Conservation (phyloP, 192 early-diverging fungal genomes). For the Chytriomyces sp. region DNA sequence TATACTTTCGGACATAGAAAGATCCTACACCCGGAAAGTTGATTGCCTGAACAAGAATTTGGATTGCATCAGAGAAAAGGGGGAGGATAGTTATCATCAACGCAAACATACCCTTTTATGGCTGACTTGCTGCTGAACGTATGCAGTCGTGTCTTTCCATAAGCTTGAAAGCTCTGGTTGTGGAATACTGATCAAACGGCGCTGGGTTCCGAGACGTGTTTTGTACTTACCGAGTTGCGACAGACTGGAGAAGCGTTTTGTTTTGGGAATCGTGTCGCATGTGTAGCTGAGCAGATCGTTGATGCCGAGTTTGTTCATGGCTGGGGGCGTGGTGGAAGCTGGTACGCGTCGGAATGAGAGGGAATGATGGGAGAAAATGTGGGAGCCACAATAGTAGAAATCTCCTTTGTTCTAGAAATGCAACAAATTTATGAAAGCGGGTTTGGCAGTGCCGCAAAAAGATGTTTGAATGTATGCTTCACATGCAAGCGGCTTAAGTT, state of each 20-base stretch:
- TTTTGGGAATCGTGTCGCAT: conserved; percentile 48
- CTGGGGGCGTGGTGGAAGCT: neutral
- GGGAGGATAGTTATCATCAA: too few relatives aligned
- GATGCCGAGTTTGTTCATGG: conserved; percentile 45
- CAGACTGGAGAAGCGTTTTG: conserved; percentile 48
- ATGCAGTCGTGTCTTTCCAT: conserved; percentile 44
- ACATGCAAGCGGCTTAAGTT: too few relatives aligned
- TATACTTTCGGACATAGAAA: conserved; percentile 44
- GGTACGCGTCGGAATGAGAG: neutral
- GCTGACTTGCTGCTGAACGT: conserved; percentile 33
- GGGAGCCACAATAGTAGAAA: too few relatives aligned
- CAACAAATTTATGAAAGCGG: too few relatives aligned
- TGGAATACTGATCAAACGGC: neutral
- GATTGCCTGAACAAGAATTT: conserved; percentile 37
- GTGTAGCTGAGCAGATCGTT: conserved; percentile 45
- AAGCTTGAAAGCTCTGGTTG: conserved; percentile 43
- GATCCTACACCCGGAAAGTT: conserved; percentile 50
- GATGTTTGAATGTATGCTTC: too few relatives aligned
- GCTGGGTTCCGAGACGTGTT: neutral
- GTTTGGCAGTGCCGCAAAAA: too few relatives aligned
- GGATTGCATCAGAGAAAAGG: too few relatives aligned
- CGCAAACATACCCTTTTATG: conserved; percentile 38
- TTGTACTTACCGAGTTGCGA: conserved; percentile 39
- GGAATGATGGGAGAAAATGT: too few relatives aligned
- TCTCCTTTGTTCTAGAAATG: too few relatives aligned